Base-by-base conservation (phyloP, 1,139 yeast species). In the Geotrichum carabidarum region DNA sequence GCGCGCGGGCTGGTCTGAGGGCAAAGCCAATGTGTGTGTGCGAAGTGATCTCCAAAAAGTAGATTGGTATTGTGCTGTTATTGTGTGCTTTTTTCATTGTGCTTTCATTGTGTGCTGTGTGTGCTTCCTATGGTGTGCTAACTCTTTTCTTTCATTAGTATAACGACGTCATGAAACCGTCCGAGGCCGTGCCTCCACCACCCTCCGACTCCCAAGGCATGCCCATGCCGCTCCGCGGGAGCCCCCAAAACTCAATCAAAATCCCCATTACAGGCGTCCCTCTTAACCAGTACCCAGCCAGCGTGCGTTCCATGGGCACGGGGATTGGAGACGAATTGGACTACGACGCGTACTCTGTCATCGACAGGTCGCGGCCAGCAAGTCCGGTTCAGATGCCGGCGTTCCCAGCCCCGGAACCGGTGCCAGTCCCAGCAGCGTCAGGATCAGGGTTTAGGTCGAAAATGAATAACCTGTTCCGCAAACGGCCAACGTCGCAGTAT, bases 181-280 rank as follows among this genome's bases (percentile, higher is more conserved):
- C 36, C 3, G 17, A 37, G 17, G 40, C 14, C 14, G 38, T 14
- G 18, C 47, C 35, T 37, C 42, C 44, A 2, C 42, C 34, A 5
- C n/a, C 27, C 27, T 22, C 27, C 27, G 3, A 22, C 5, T 30
- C 18, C 46, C 34, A 12, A n/a, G n/a, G 44, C 44, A 8, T 32
- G 42, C 15, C 36, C 49, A 18, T 18, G 14, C 9, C 17, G 12
- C 18, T 15, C 49, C 31, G 11, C 42, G 8, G 27, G 36, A 48
- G 44, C 34, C 44, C 35, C 14, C 7, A 37, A 18, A 42, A 48
- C 31, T 32, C 46, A 1, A n/a, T 48, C 45, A 48, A 48, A 30
- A 48, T 48, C 22, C 51, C 51, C n/a, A 48, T 48, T 8, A 48
- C 51, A 2, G 51, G 51, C 8, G 18, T 48, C 7, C 36, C 51